These are phyloP conservation scores for Turnera subulata DNA, from an alignment of 345 rosid genomes.

Conservation along the genomic window DNA sequence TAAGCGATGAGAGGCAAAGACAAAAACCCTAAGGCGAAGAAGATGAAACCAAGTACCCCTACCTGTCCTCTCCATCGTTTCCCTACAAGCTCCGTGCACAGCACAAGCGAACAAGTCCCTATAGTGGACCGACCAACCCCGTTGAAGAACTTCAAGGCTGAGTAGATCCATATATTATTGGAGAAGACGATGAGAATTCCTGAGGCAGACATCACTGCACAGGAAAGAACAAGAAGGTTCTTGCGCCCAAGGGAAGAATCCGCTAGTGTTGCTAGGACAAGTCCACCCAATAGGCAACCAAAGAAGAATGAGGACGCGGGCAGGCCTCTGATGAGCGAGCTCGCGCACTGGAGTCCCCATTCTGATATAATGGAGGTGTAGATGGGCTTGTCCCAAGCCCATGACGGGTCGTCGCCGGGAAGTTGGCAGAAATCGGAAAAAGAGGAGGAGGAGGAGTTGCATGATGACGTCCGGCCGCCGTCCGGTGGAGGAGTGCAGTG, in stretches of 20 bases:
- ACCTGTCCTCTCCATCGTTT: conserved; percentile 18
- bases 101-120: conserved; percentile 19
- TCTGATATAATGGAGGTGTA: conserved; percentile 14
- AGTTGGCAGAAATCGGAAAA: conserved; percentile 2
- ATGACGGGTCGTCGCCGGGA: background rate
- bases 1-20: conserved; percentile 19
- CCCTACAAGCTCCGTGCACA: conserved; percentile 19
- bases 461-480: background rate
- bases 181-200: conserved; percentile 16
- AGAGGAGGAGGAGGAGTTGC: no score
- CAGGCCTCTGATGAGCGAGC: conserved; percentile 14
- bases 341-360: conserved; percentile 19
- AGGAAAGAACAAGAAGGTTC: conserved; percentile 15
- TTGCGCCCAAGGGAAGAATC: conserved; percentile 23
- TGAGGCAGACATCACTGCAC: conserved; percentile 11
- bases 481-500: conserved; percentile 8
- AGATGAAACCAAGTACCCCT: conserved; percentile 10
- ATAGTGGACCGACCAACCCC: conserved; percentile 23
- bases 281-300: conserved; percentile 21
- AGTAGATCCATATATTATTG: conserved; percentile 16
- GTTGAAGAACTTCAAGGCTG: conserved; percentile 8
- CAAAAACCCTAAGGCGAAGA: conserved; percentile 22
- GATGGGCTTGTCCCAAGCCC: conserved; percentile 13
- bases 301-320: conserved; percentile 26
- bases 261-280: conserved; percentile 10